These are phyloP conservation scores for Amauroascus verrucosus DNA, from an alignment of 2,329 filamentous ascomycete species.

Conservation along the genomic window DNA sequence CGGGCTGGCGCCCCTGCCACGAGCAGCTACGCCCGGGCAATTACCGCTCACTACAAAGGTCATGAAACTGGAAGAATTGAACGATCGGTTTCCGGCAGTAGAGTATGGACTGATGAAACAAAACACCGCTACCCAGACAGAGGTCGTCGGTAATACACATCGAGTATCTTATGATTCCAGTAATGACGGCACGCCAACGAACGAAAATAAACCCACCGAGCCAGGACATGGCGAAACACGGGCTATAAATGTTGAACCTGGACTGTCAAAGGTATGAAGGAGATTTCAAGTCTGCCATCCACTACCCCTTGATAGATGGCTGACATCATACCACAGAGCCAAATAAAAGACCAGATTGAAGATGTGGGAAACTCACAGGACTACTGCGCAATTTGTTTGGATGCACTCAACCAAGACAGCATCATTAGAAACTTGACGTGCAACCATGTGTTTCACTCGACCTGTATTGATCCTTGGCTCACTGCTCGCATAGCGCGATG, in stretches of 20 bases:
- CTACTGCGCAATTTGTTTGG: slow-evolving; percentile 6
- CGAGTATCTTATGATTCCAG: not conserved
- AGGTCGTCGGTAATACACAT: not conserved
- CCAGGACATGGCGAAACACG: not conserved
- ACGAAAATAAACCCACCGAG: not conserved
- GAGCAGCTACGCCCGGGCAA: not conserved
- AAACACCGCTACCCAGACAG: not conserved
- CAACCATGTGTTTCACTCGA: slow-evolving; percentile 4
- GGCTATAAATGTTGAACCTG: not conserved
- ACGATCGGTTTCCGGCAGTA: slow-evolving; percentile 2
- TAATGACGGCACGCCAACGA: not conserved
- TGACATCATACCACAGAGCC: not conserved
- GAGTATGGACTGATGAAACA: not conserved
- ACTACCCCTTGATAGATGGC: not conserved
- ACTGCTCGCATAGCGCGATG: not conserved
- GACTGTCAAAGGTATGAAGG: not conserved
- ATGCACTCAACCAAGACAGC: not conserved
- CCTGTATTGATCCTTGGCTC: slow-evolving; percentile 7
- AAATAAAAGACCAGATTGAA: not conserved
- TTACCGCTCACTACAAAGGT: not conserved
- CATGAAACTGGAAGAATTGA: slow-evolving; percentile 3
- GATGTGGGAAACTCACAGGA: not conserved
- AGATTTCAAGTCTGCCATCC: not conserved
- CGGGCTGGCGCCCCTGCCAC: not conserved
- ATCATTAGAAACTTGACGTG: not conserved